A percentile compares a stretch with the other conserved stretches of the same genome.
phyloP scores from a whole-genome alignment of 1,284 basidiomycete genomes.

The Ustilago shanxiensis region DNA sequence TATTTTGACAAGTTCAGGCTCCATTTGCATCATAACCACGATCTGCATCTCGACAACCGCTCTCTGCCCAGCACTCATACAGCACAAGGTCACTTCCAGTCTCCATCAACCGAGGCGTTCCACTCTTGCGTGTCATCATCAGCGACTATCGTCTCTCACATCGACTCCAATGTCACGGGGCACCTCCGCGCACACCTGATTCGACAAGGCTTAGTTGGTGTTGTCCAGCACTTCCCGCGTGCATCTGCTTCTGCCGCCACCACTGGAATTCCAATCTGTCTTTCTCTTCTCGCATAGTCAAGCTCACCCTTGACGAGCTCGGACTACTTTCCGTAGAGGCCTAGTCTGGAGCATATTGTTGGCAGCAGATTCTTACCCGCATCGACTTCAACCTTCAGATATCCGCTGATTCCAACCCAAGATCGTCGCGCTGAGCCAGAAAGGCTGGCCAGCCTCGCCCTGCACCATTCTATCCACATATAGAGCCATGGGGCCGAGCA shows the following conservation, averaged over 20 bases:
- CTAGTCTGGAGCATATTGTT: background rate
- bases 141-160: background rate
- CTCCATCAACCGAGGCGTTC: background rate
- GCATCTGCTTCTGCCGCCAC: background rate
- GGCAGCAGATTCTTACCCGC: background rate
- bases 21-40: background rate
- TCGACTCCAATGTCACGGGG: conserved; percentile 18
- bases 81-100: background rate
- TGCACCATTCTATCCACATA: conserved; percentile 37
- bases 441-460: conserved; percentile 36
- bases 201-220: background rate
- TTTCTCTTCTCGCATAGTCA: background rate
- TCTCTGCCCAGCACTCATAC: background rate
- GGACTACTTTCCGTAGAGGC: background rate
- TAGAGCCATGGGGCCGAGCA: conserved; percentile 46
- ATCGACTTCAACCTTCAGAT: background rate
- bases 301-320: background rate
- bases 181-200: conserved; percentile 10
- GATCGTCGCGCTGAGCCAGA: conserved; percentile 31
- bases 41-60: background rate
- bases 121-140: background rate
- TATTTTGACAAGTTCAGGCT: background rate
- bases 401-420: background rate
- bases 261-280: background rate
- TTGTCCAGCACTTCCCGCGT: conserved; percentile 2